Conservation (phyloP, 306 rosid species). For the Cajanus cajan region DNA sequence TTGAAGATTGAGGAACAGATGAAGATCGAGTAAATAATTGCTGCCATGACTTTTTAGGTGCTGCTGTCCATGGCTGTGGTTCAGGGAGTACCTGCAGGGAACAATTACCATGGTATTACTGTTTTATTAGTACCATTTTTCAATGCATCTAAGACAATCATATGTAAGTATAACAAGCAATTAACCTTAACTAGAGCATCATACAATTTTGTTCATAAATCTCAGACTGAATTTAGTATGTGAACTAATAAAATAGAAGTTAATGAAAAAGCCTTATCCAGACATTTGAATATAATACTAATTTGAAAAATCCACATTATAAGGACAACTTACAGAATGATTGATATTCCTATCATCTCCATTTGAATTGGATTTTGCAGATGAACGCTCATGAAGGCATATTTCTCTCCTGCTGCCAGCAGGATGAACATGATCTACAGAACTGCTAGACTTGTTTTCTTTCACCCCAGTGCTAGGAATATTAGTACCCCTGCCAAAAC, state of each 20-base stretch:
- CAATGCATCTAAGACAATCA: neutral
- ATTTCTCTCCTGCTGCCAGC: conserved; percentile 59
- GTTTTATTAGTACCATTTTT: conserved; percentile 16
- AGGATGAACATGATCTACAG: conserved; percentile 63
- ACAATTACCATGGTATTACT: conserved; percentile 33
- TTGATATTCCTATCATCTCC: conserved; percentile 67
- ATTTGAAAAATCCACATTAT: no score
- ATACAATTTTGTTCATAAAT: neutral
- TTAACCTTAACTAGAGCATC: conserved; percentile 17
- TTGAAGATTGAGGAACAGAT: conserved; percentile 58
- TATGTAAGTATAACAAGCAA: neutral
- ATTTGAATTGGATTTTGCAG: conserved; percentile 54
- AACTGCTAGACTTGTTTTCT: conserved; percentile 62
- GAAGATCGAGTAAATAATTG: conserved; percentile 82
- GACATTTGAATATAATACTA: neutral
- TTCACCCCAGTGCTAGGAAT: conserved; percentile 51
- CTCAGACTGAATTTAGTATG: neutral
- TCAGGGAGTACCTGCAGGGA: conserved; percentile 74
- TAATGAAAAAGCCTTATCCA: neutral
- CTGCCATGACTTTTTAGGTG: conserved; percentile 86
- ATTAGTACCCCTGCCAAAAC: conserved; percentile 76
- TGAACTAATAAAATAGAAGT: neutral
- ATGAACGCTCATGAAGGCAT: conserved; percentile 58
- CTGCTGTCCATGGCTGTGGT: conserved; percentile 56
- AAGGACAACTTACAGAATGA: conserved; percentile 77